Base-by-base conservation (phyloP, 169 alveolate genomes). In the Plasmodium chabaudi region DNA sequence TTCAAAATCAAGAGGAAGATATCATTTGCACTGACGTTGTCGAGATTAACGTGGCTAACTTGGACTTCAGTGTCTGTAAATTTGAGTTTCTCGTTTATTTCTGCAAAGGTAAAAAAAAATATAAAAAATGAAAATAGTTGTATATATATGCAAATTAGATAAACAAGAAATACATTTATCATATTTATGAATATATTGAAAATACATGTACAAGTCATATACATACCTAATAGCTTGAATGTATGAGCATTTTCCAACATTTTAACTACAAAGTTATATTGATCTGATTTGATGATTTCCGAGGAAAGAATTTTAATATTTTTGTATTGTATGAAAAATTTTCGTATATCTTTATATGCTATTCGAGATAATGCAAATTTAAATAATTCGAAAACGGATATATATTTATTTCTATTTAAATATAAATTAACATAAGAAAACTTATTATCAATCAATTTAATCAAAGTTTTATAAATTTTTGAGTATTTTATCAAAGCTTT, bases 1-100 rank as follows among this genome's bases (percentile, higher is more conserved):
- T 84, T 68, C 57, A 84, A 84, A 46, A 84, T 39, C 53, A 84
- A 64, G 9, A 84, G 73, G 70, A 84, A 84, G 13, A 84, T 84
- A 57, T 84, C 91, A 53, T 84, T 84, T 21, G 91, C 91, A 19
- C 46, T 84, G 19, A 70, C 65, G n/a, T 84, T 68, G 46, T 84
- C 70, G 9, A 84, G 57, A 64, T 84, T 71, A n/a, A 84, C 64
- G 12, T 60, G 70, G 21, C 67, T 42, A 10, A 79, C 89, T 68
- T 79, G 72, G 12, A 79, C 55, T 23, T 79, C 89, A 10, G 25
- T 67, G 60, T 79, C 82, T 13, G 49, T 59, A 51, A 65, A 47
- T 21, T 69, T 84, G 27, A 84, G 44, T 47, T 65, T 44, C 25
- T 57, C 47, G 56, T 70, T 46, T 5, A 84, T 68, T 69, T 69